Base-by-base conservation (phyloP, 495 filamentous ascomycete species). In the Xylaria curta region DNA sequence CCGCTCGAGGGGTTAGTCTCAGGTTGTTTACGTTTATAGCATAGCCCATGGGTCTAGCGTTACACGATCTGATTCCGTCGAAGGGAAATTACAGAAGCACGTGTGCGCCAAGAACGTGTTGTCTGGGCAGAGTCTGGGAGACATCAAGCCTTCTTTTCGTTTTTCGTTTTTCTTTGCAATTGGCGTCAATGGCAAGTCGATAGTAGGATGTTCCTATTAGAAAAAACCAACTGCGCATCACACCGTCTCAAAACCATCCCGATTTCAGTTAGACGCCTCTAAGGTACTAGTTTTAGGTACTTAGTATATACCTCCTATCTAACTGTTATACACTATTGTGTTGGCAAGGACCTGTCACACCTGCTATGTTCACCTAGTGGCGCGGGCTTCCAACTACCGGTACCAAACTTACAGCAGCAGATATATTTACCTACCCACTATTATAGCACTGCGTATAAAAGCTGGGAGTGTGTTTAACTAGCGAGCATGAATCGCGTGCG, bases 71-170 rank as follows among this genome's bases (percentile, higher is more conserved):
- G 36, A 49, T 10, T 2, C 62, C 42, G 24, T 47, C 38, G 13
- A 65, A 65, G 62, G 62, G 40, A 60, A 44, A 47, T 49, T 47
- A 26, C 62, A 42, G 40, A 49, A 65, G 7, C 38, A 26, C 58
- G 38, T 60, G 58, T 60, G 33, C 31, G 42, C 40, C 62, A 62
- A 62, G 38, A 42, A 24, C n/a, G 12, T 62, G 21, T 8, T 31
- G 36, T 38, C 36, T 38, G 36, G 36, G 36, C 36, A 8, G 36
- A 62, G 28, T 36, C 58, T 21, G 6, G 19, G 12, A 24, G 15
- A 56, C 10, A 54, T 21, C 31, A 38, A 60, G 58, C 33, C 31
- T n/a, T 36, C n/a, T 36, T 38, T 60, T 66, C 17, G 10, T 19
- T 8, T 8, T 38, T 38, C 36, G 36, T 31, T 24, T 42, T 42